phyloP scores from a whole-genome alignment of 176 grass and related monocot genomes.

The Puya raimondii region DNA sequence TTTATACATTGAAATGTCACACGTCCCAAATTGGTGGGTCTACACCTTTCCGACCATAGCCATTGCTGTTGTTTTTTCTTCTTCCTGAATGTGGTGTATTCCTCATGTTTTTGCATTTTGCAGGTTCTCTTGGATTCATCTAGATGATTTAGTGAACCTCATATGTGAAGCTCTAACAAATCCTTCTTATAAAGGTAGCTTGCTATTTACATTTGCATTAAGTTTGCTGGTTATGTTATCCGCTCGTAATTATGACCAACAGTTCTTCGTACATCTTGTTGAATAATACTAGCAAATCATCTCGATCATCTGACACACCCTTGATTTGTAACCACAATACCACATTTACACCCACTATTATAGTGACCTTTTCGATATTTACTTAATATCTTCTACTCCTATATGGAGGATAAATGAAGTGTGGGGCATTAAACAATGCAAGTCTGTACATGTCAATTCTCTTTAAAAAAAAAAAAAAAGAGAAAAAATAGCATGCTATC shows the following conservation, averaged over 20 bases:
- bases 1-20: no score
- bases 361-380: no score
- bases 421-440: not conserved
- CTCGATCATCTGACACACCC: not conserved
- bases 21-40: no score
- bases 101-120: not conserved
- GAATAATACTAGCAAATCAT: not conserved
- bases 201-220: not conserved
- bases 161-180: slow-evolving; percentile 77
- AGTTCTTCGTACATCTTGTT: not conserved
- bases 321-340: no score
- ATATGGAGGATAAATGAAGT: no score
- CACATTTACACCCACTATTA: no score
- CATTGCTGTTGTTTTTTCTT: not conserved
- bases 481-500: not conserved
- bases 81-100: not conserved
- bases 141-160: slow-evolving; percentile 82
- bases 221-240: not conserved
- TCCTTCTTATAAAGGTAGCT: slow-evolving; percentile 59
- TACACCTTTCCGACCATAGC: no score
- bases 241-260: not conserved
- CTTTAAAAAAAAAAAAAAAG: no score
- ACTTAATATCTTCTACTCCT: no score
- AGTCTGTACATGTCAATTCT: not conserved
- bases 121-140: slow-evolving; percentile 99